phyloP scores from a whole-genome alignment of 768 basidiomycete species.

The Asterophora lycoperdoides region DNA sequence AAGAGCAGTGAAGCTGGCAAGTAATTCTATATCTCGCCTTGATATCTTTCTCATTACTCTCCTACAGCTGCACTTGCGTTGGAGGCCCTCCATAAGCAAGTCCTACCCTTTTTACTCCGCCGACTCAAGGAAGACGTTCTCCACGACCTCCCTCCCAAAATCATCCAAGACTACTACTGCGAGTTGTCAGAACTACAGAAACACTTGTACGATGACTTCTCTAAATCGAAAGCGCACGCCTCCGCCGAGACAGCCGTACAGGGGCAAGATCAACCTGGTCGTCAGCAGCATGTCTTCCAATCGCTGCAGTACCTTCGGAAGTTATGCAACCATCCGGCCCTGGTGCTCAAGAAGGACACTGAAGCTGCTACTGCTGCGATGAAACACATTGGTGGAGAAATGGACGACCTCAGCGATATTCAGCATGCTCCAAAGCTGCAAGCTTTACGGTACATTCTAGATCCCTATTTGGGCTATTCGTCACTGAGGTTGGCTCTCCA shows the following conservation, averaged over 20 bases:
- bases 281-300: slow-evolving; percentile 91
- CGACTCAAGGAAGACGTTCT: slow-evolving; percentile 97
- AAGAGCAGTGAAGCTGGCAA: slow-evolving; percentile 92
- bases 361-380: slow-evolving; percentile 57
- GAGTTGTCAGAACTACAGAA: slow-evolving; percentile 95
- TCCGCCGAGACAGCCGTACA: slow-evolving; percentile 65
- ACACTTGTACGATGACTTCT: slow-evolving; percentile 90
- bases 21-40: slow-evolving; percentile 22
- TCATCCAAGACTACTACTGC: slow-evolving; percentile 99
- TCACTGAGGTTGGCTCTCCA: not conserved
- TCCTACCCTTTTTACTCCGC: slow-evolving; percentile 94
- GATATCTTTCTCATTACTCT: not conserved
- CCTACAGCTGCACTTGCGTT: slow-evolving; percentile 81
- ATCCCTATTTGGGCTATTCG: slow-evolving; percentile 3
- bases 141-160: slow-evolving; percentile 94
- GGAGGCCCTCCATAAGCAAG: slow-evolving; percentile 97
- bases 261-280: slow-evolving; percentile 33
- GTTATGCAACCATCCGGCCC: slow-evolving; percentile 93
- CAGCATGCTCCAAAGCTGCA: slow-evolving; percentile 91
- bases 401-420: slow-evolving; percentile 62
- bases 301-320: slow-evolving; percentile 95
- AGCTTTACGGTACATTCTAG: slow-evolving; percentile 69
- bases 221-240: slow-evolving; percentile 65
- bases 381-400: slow-evolving; percentile 45
- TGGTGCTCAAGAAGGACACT: slow-evolving; percentile 77